Conservation (phyloP, 1,284 basidiomycete genomes). For the Moesziomyces globuligerus region DNA sequence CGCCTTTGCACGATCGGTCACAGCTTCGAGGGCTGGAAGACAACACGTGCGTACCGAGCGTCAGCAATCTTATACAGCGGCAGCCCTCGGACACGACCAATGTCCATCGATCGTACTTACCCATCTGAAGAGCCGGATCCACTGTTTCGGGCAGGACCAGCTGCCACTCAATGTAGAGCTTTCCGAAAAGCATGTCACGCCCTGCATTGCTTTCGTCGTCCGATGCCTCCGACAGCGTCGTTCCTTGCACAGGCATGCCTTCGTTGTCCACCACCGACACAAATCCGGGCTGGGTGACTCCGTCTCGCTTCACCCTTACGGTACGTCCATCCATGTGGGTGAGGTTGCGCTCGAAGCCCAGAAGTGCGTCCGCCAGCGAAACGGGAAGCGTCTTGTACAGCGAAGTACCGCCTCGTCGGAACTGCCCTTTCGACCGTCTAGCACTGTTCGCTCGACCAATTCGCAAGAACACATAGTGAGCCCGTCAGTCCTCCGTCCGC, state of each 20-base stretch:
- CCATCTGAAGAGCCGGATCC: conserved; percentile 43
- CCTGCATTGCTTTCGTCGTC: conserved; percentile 32
- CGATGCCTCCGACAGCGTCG: conserved; percentile 25
- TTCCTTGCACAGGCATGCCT: conserved; percentile 61
- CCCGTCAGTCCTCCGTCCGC: background rate
- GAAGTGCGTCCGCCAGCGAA: conserved; percentile 61
- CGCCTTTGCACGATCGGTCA: conserved; percentile 8
- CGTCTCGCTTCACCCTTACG: conserved; percentile 47
- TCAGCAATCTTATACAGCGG: no score
- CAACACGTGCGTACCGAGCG: background rate
- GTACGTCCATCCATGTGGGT: conserved; percentile 62
- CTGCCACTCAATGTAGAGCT: conserved; percentile 62
- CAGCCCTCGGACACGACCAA: no score
- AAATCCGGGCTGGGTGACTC: conserved; percentile 60
- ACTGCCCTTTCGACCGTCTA: conserved; percentile 46
- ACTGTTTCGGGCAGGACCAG: conserved; percentile 57
- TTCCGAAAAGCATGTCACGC: conserved; percentile 48
- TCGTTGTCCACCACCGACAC: conserved; percentile 54
- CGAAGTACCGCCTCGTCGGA: conserved; percentile 55
- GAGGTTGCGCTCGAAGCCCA: conserved; percentile 60
- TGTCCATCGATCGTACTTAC: conserved; percentile 36
- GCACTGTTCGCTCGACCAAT: conserved; percentile 11
- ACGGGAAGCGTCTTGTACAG: conserved; percentile 61
- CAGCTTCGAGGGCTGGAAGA: conserved; percentile 16
- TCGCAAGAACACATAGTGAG: background rate